A percentile compares a stretch with the other conserved stretches of the same genome.
Evolutionary conservation across 2,329 filamentous ascomycete genomes (phyloP).

Genomic region (Talaromyces sp.): DNA sequence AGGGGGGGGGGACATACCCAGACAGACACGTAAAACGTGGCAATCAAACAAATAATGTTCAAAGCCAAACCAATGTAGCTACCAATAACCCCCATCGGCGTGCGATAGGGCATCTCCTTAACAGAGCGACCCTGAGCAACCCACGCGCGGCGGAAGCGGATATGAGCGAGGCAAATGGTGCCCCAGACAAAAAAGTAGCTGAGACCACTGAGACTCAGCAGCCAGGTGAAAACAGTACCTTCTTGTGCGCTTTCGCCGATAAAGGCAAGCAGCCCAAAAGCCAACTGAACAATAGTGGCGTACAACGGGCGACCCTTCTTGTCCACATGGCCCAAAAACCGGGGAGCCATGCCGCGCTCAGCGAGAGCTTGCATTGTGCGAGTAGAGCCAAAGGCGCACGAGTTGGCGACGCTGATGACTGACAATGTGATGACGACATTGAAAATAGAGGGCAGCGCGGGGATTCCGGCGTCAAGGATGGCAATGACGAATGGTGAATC

Average conservation of each 20-base stretch:
- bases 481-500: constrained; percentile 64
- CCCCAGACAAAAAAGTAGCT: constrained; percentile 62
- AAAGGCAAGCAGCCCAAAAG: constrained; percentile 38
- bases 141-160: constrained; percentile 63
- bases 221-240: constrained; percentile 56
- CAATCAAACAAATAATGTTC: constrained; percentile 49
- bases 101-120: constrained; percentile 61
- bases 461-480: constrained; percentile 56
- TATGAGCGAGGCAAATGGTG: constrained; percentile 61
- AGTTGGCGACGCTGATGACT: constrained; percentile 56
- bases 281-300: constrained; percentile 35
- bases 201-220: constrained; percentile 59
- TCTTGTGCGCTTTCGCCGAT: constrained; percentile 42
- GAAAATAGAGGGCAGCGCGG: constrained; percentile 58
- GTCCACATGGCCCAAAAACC: constrained; percentile 42
- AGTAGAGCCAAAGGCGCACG: constrained; percentile 53
- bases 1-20: neutral
- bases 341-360: constrained; percentile 40
- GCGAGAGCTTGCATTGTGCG: constrained; percentile 53
- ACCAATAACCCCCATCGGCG: constrained; percentile 55
- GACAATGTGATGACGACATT: constrained; percentile 62
- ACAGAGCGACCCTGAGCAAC: constrained; percentile 51
- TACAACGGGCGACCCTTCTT: constrained; percentile 40
- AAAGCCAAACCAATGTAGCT: constrained; percentile 58
- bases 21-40: constrained; percentile 37